These are phyloP conservation scores for Syzygium grande DNA, from an alignment of 345 rosid species.

Conservation along the genomic window DNA sequence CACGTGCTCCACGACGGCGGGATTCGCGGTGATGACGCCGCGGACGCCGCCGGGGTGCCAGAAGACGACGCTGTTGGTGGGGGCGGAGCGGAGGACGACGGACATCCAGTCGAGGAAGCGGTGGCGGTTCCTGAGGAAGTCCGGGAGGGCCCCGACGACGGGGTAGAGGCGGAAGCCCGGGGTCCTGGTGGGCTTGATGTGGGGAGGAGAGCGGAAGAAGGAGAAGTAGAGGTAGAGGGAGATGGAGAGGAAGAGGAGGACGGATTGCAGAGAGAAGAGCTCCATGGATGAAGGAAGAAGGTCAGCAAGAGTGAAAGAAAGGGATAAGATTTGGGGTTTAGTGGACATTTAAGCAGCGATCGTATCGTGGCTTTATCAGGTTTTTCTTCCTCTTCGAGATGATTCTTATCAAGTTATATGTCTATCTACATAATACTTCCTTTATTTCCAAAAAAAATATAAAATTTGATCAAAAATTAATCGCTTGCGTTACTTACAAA, in stretches of 20 bases:
- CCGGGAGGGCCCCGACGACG: conserved; percentile 23
- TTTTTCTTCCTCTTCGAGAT: too few relatives aligned
- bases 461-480: not conserved
- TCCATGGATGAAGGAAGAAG: conserved; percentile 11
- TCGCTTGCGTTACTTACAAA: too few relatives aligned
- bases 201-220: not conserved
- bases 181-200: not conserved
- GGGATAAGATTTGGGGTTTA: not conserved
- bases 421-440: not conserved
- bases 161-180: conserved; percentile 30
- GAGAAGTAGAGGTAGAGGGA: conserved; percentile 4
- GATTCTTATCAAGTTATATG: not conserved
- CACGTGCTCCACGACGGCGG: conserved; percentile 24
- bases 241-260: conserved; percentile 6
- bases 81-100: conserved; percentile 15
- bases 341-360: not conserved
- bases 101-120: conserved; percentile 35
- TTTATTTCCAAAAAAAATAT: not conserved
- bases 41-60: conserved; percentile 12
- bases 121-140: conserved; percentile 24
- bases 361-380: not conserved
- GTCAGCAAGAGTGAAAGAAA: not conserved
- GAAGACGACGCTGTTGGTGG: conserved; percentile 13
- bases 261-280: conserved; percentile 5
- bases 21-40: conserved; percentile 32